Conservation (phyloP, 495 filamentous ascomycete species). For the Wilcoxina mikolae region DNA sequence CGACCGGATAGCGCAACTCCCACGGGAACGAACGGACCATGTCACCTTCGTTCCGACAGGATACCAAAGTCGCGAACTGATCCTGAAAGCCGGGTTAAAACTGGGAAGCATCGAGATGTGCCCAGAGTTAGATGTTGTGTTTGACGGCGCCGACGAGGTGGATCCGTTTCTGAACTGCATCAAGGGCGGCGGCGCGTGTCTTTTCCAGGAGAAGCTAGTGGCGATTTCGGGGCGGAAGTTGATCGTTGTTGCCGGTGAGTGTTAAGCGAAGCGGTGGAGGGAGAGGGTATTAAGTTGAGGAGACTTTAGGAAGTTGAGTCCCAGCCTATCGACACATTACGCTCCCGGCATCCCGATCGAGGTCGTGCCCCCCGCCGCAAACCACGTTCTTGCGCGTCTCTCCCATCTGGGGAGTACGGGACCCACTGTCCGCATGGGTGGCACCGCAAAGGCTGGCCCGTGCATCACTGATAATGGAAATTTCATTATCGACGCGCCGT, state of each 20-base stretch:
- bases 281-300: too few species aligned
- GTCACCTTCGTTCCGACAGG: conserved; percentile 85
- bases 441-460: conserved; percentile 57
- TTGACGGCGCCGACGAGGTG: conserved; percentile 72
- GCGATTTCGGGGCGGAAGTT: conserved; percentile 74
- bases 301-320: conserved; percentile 78
- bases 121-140: conserved; percentile 21
- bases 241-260: conserved; percentile 74
- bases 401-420: conserved; percentile 50
- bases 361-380: conserved; percentile 67
- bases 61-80: conserved; percentile 72
- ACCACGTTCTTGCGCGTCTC: conserved; percentile 53
- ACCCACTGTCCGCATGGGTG: conserved; percentile 53
- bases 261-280: too few species aligned
- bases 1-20: conserved; percentile 69
- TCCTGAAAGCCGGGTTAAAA: conserved; percentile 57
- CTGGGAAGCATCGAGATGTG: conserved; percentile 55
- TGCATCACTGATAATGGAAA: conserved; percentile 87
- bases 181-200: conserved; percentile 89
- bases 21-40: conserved; percentile 40
- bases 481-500: conserved; percentile 86
- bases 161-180: conserved; percentile 91
- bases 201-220: conserved; percentile 97
- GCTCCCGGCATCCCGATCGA: conserved; percentile 73
- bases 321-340: conserved; percentile 64